Base-by-base conservation (phyloP, 345 rosid genomes). In the Hypericum perforatum region DNA sequence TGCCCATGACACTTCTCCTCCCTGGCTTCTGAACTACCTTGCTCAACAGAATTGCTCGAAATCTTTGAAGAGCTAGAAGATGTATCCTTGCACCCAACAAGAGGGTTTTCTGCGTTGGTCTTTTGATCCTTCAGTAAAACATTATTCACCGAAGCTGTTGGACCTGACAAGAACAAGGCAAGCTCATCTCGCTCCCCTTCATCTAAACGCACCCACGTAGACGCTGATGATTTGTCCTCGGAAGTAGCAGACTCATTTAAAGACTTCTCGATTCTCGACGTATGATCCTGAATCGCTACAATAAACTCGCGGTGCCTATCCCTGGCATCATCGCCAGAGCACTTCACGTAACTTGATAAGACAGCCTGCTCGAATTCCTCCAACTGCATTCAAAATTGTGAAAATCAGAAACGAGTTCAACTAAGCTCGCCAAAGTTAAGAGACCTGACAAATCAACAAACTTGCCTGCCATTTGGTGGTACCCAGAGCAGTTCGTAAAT, bases 401-500 rank as follows among this genome's bases (percentile, higher is more conserved):
- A 47, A 11, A 41, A 5, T 29, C 9, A 49, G 29, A 16, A 10
- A 49, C 6, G 5, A 42, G 36, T 22, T 6, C 5, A 2, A 38
- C 32, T 22, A 22, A 22, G 14, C 14, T 37, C 16, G 6, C 44
- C 32, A 22, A n/a, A 11, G 54, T 22, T 22, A 1, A 22, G 37
- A 32, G 54, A 37, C 32, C 57, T 2, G 5, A n/a, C n/a, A n/a
- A n/a, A n/a, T n/a, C n/a, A 22, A 22, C 32, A 52, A 58, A 43
- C 45, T 57, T 42, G 85, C 97, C 95, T 85, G 95, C 97, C 97
- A 89, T 65, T 80, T 82, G 63, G 94, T 73, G 54, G 90, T 89
- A 66, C 97, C 92, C 5, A 89, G 76, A 7, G 84, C 74, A 0
- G 85, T 78, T 12, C 49, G 76, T 37, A 89, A 78, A 56, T 80